Percentiles rank a stretch among this genome's conserved stretches.
Evolutionary conservation across 805 yeast species (phyloP).

Genomic region (Blastobotrys peoriensis): DNA sequence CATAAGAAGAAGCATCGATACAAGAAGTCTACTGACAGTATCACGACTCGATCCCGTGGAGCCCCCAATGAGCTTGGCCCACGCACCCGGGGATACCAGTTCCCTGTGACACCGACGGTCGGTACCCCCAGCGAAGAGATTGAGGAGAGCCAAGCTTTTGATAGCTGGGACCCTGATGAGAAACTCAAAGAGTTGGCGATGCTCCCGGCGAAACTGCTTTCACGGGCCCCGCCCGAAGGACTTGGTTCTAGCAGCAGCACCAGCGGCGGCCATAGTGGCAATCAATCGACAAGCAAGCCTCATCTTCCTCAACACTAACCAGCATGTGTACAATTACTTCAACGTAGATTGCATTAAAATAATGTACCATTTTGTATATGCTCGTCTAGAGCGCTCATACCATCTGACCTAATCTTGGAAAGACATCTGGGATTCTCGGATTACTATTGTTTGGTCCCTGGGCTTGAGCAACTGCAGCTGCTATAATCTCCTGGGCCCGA

Average conservation of each 20-base stretch:
- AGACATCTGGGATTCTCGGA: neutral
- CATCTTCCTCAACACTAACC: no score
- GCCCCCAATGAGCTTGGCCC: neutral
- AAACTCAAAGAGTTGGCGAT: slow-evolving; percentile 17
- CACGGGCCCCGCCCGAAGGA: no score
- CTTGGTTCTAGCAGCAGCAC: neutral
- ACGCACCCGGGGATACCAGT: neutral
- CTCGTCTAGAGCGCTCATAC: no score
- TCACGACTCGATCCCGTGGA: no score
- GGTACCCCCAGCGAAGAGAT: neutral
- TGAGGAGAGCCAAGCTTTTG: neutral
- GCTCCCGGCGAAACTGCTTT: slow-evolving; percentile 4
- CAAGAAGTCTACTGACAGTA: neutral
- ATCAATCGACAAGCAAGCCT: no score
- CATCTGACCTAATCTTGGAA: neutral
- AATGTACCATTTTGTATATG: no score
- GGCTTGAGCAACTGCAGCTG: neutral
- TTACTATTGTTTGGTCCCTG: neutral
- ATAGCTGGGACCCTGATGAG: slow-evolving; percentile 14
- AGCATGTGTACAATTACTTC: no score
- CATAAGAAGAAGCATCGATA: slow-evolving; percentile 1
- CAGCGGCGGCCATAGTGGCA: no score
- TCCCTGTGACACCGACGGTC: neutral
- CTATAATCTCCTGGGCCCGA: neutral
- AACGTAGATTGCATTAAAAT: no score